Evolutionary conservation across 2,329 filamentous ascomycete species (phyloP).

Genomic region (Elsinoe perseae): DNA sequence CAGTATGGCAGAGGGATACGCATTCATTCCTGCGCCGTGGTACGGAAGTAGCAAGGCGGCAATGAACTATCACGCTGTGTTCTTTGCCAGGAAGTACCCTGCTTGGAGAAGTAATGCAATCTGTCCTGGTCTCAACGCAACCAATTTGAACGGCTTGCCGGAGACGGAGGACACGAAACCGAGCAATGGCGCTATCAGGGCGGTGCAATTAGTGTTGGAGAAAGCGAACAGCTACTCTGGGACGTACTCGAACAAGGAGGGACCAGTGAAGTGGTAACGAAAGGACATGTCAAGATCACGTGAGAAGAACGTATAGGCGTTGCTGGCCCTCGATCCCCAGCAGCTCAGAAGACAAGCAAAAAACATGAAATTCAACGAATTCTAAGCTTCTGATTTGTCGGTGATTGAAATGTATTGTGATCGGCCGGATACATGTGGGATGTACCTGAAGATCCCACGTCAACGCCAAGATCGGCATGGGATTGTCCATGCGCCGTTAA

Average conservation of each 20-base stretch:
- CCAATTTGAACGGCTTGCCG: conserved; percentile 6
- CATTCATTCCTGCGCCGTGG: conserved; percentile 32
- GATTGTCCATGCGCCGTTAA: background rate
- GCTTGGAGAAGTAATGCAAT: conserved; percentile 14
- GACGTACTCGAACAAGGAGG: conserved; percentile 6
- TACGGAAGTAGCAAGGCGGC: conserved; percentile 36
- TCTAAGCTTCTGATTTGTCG: background rate
- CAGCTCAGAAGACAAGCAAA: background rate
- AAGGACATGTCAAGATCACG: background rate
- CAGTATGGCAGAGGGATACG: conserved; percentile 35
- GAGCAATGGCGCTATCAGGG: conserved; percentile 1
- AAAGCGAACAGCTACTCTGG: background rate
- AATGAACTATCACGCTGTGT: conserved; percentile 29
- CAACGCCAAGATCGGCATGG: background rate
- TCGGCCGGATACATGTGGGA: conserved; percentile 4
- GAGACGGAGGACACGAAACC: conserved; percentile 6
- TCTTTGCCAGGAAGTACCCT: conserved; percentile 8
- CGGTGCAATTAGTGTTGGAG: background rate
- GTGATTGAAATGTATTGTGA: background rate
- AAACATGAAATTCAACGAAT: background rate
- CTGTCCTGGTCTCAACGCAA: conserved; percentile 14
- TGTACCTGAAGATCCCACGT: conserved; percentile 12
- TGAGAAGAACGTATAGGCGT: background rate
- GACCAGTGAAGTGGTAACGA: background rate
- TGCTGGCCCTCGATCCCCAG: background rate